These are phyloP conservation scores for Podila horticola DNA, from an alignment of 192 early-diverging fungal species.

Conservation along the genomic window DNA sequence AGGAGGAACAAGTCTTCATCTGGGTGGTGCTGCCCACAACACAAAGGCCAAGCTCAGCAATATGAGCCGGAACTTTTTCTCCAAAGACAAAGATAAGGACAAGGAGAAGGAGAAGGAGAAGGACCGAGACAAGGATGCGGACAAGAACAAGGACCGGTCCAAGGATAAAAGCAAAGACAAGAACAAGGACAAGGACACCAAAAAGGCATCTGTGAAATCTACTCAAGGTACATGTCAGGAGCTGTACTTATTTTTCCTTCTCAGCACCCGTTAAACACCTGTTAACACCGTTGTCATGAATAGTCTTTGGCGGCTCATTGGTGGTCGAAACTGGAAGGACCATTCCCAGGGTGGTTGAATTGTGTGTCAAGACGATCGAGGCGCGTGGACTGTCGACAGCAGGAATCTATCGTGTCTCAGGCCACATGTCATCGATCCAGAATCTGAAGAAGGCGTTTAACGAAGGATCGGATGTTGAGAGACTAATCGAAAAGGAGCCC, in stretches of 20 bases:
- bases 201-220: not conserved
- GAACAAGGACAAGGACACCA: not conserved
- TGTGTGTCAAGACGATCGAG: conserved; percentile 68
- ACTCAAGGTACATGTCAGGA: conserved; percentile 5
- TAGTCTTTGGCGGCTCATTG: conserved; percentile 48
- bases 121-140: conserved; percentile 13
- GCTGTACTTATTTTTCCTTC: not conserved
- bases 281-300: too few relatives aligned
- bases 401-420: conserved; percentile 72
- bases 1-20: conserved; percentile 3
- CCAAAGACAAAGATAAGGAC: conserved; percentile 39
- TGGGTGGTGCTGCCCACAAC: not conserved
- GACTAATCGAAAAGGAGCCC: conserved; percentile 63
- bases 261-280: not conserved
- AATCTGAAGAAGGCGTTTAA: conserved; percentile 64
- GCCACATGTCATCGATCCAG: conserved; percentile 68
- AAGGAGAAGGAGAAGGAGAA: conserved; percentile 21
- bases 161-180: too few relatives aligned
- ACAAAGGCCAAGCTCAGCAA: conserved; percentile 39
- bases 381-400: conserved; percentile 66
- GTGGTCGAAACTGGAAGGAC: conserved; percentile 58
- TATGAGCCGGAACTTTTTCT: conserved; percentile 48
- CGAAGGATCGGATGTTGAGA: conserved; percentile 57
- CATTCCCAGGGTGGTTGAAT: conserved; percentile 63
- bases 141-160: conserved; percentile 31